Conservation (phyloP, 2,329 filamentous ascomycete genomes). For the Ophiocordyceps sinensis region DNA sequence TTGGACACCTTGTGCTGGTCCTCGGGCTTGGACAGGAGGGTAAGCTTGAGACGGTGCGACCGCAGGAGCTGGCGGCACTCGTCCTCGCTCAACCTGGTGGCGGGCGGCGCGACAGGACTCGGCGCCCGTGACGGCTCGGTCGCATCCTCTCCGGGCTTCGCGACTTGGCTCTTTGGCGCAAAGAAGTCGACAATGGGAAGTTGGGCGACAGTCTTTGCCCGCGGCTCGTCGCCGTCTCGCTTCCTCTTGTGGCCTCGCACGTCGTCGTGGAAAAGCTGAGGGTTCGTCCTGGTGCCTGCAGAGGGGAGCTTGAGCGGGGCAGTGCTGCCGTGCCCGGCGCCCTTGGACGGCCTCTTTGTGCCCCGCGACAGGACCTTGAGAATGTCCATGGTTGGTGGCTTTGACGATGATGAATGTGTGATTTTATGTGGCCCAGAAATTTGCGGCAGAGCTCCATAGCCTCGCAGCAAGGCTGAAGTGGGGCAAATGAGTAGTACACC, state of each 20-base stretch:
- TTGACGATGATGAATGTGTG: not conserved
- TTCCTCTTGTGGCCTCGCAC: slow-evolving; percentile 41
- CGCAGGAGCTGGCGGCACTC: slow-evolving; percentile 62
- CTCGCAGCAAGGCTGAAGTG: slow-evolving; percentile 9
- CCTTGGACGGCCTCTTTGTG: slow-evolving; percentile 39
- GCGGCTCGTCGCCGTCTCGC: slow-evolving; percentile 25
- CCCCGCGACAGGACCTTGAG: slow-evolving; percentile 59
- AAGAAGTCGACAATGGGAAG: slow-evolving; percentile 45
- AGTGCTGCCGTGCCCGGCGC: slow-evolving; percentile 12
- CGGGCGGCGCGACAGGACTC: slow-evolving; percentile 12
- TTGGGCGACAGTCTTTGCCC: slow-evolving; percentile 12
- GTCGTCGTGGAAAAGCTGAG: slow-evolving; percentile 54
- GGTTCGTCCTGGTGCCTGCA: slow-evolving; percentile 46
- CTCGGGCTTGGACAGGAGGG: slow-evolving; percentile 46
- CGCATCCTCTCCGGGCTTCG: slow-evolving; percentile 16
- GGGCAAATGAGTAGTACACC: too few species aligned
- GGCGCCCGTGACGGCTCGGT: slow-evolving; percentile 11
- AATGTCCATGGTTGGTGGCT: slow-evolving; percentile 44
- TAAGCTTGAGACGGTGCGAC: slow-evolving; percentile 74
- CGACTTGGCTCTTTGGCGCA: slow-evolving; percentile 26
- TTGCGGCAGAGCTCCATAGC: slow-evolving; percentile 4
- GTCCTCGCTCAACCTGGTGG: slow-evolving; percentile 42
- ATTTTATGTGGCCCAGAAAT: slow-evolving; percentile 5
- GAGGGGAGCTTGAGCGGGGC: slow-evolving; percentile 41
- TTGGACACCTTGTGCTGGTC: slow-evolving; percentile 33